Conservation (phyloP, 495 filamentous ascomycete genomes). For the Penicillium diatomitis region DNA sequence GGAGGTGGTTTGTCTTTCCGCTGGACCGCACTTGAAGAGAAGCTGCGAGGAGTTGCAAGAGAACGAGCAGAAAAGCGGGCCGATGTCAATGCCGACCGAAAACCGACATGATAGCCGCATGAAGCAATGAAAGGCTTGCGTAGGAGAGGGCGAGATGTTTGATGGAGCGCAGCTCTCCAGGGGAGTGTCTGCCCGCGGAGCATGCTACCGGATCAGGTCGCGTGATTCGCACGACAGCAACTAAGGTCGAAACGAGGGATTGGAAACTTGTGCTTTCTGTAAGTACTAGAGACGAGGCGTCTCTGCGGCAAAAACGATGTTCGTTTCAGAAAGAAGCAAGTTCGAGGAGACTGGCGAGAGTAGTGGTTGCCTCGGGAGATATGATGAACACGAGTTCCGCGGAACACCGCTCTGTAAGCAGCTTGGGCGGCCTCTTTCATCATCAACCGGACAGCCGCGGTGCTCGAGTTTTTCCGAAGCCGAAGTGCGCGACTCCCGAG, state of each 20-base stretch:
- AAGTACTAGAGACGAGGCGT: no score
- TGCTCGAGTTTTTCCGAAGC: background rate
- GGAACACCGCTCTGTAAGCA: constrained; percentile 30
- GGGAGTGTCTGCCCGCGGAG: constrained; percentile 45
- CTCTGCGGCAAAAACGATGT: no score
- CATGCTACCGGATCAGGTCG: constrained; percentile 33
- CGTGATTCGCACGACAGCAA: background rate
- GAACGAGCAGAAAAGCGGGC: constrained; percentile 16
- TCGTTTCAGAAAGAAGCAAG: no score
- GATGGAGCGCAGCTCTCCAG: constrained; percentile 47
- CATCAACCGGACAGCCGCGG: constrained; percentile 3
- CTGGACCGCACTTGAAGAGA: constrained; percentile 33
- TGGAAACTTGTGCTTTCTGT: no score
- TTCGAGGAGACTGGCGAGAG: background rate
- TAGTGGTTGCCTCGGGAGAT: constrained; percentile 5
- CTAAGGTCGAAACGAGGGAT: background rate
- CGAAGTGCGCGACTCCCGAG: constrained; percentile 10
- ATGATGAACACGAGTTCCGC: constrained; percentile 14
- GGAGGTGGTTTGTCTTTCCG: constrained; percentile 37
- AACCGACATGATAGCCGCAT: constrained; percentile 31
- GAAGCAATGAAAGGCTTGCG: constrained; percentile 24
- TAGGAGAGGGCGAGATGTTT: constrained; percentile 31
- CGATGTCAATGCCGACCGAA: constrained; percentile 23
- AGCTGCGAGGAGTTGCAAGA: constrained; percentile 28
- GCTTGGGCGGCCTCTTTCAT: constrained; percentile 24